Evolutionary conservation across 495 filamentous ascomycete genomes (phyloP).

Genomic region (Daldinia grandis): DNA sequence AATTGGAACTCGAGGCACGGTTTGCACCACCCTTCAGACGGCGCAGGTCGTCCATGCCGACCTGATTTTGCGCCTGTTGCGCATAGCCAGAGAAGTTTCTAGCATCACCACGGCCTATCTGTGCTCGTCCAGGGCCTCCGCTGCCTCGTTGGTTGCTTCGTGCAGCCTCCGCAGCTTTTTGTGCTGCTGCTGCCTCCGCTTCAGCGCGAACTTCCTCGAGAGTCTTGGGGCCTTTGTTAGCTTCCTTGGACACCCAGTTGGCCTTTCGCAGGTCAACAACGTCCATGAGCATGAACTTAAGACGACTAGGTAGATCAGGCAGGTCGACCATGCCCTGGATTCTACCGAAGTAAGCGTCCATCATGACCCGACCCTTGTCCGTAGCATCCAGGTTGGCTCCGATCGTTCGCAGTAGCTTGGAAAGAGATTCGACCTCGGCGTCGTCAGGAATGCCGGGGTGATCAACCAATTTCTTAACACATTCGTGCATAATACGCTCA

Average conservation of each 20-base stretch:
- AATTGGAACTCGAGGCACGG: slow-evolving; percentile 65
- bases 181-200: slow-evolving; percentile 75
- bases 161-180: slow-evolving; percentile 68
- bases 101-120: slow-evolving; percentile 83
- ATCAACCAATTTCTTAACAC: slow-evolving; percentile 94
- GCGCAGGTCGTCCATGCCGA: slow-evolving; percentile 88
- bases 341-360: slow-evolving; percentile 93
- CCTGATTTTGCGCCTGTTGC: slow-evolving; percentile 73
- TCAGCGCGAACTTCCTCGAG: slow-evolving; percentile 89
- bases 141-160: slow-evolving; percentile 68
- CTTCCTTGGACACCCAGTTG: slow-evolving; percentile 85
- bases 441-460: slow-evolving; percentile 94
- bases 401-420: slow-evolving; percentile 90
- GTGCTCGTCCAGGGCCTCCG: slow-evolving; percentile 63
- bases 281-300: slow-evolving; percentile 97
- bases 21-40: slow-evolving; percentile 70
- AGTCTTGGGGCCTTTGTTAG: slow-evolving; percentile 94
- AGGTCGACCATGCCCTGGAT: slow-evolving; percentile 82
- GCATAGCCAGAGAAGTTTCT: slow-evolving; percentile 76
- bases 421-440: slow-evolving; percentile 93
- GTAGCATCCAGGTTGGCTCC: slow-evolving; percentile 82
- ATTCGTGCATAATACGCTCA: slow-evolving; percentile 99
- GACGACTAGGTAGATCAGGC: slow-evolving; percentile 80
- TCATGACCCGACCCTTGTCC: slow-evolving; percentile 80
- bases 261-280: slow-evolving; percentile 80